Evolutionary conservation across 805 yeast genomes (phyloP).

Genomic region (Metschnikowia chrysomelidarum): DNA sequence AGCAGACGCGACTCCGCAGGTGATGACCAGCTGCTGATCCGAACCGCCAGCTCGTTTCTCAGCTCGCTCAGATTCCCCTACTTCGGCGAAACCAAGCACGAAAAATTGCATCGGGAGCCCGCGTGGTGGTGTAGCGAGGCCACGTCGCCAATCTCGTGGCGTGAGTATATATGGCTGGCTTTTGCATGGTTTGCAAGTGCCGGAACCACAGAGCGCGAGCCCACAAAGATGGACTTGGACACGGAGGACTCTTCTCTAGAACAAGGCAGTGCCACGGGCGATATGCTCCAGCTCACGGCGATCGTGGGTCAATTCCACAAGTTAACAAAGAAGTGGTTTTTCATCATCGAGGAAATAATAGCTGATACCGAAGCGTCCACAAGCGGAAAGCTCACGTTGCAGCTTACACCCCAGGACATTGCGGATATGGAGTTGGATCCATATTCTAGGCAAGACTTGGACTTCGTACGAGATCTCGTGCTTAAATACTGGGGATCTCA

Average conservation of each 20-base stretch:
- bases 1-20: conserved; percentile 8
- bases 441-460: conserved; percentile 35
- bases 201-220: conserved; percentile 47
- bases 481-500: conserved; percentile 31
- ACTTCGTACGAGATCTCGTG: conserved; percentile 36
- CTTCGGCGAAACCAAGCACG: conserved; percentile 7
- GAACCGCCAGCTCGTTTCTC: conserved; percentile 27
- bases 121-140: conserved; percentile 44
- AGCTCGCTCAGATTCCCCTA: conserved; percentile 15
- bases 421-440: conserved; percentile 44
- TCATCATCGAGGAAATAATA: conserved; percentile 34
- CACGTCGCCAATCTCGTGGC: conserved; percentile 52
- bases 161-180: conserved; percentile 63
- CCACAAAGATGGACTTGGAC: conserved; percentile 11
- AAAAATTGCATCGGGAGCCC: conserved; percentile 26
- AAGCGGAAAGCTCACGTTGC: conserved; percentile 22
- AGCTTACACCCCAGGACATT: conserved; percentile 41
- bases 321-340: conserved; percentile 38
- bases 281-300: conserved; percentile 20
- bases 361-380: conserved; percentile 18
- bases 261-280: conserved; percentile 1
- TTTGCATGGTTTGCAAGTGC: conserved; percentile 88
- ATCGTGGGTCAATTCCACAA: conserved; percentile 41
- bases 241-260: conserved; percentile 8
- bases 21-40: conserved; percentile 31